These are phyloP conservation scores for Tulasnella sp. DNA, from an alignment of 768 basidiomycete species.

Conservation along the genomic window DNA sequence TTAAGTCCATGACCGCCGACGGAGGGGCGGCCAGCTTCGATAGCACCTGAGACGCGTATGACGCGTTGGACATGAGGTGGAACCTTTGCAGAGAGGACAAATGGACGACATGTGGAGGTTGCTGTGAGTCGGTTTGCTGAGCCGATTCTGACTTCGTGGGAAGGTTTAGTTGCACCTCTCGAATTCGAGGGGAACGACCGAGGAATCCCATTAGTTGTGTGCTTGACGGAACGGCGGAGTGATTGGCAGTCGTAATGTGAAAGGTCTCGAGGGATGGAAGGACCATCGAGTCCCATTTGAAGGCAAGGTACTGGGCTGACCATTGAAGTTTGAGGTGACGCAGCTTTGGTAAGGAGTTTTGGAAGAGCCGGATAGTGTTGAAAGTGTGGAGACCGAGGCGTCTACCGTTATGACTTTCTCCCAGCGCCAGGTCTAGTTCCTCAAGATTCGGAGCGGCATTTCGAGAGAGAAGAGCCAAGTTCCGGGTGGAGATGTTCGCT, in stretches of 20 bases:
- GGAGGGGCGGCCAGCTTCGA: neutral
- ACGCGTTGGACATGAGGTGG: neutral
- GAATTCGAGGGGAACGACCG: neutral
- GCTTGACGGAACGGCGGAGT: neutral
- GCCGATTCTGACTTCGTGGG: neutral
- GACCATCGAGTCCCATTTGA: neutral
- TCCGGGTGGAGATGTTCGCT: neutral
- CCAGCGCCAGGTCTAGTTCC: neutral
- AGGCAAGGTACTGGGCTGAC: neutral
- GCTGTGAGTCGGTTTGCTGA: neutral
- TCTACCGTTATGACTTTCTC: neutral
- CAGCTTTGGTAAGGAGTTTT: neutral
- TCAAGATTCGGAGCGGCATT: neutral
- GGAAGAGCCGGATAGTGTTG: neutral
- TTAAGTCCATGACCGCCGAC: neutral
- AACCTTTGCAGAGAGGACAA: neutral
- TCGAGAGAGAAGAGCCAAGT: neutral
- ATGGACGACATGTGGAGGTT: neutral
- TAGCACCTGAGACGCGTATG: neutral
- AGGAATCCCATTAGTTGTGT: neutral
- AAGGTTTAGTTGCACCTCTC: neutral
- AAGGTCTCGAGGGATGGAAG: neutral
- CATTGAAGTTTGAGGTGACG: neutral
- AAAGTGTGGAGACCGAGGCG: neutral
- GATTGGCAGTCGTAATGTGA: neutral